Percentiles rank a stretch among this genome's conserved stretches.
Evolutionary conservation across 805 yeast genomes (phyloP).

Genomic region (Nakazawaea siamensis): DNA sequence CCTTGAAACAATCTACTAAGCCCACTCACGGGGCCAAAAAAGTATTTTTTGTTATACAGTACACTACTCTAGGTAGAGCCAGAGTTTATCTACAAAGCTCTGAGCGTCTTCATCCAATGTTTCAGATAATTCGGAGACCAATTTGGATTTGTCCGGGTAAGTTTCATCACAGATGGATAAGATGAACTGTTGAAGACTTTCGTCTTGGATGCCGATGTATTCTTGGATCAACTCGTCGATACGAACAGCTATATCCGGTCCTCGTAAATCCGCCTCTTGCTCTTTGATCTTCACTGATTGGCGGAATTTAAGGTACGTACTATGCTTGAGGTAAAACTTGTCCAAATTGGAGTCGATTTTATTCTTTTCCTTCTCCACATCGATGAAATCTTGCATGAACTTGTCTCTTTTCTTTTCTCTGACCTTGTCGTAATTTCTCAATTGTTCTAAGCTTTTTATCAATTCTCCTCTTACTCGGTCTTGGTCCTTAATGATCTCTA

Average conservation of each 20-base stretch:
- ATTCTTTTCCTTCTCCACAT: conserved; percentile 17
- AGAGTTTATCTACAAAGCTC: conserved; percentile 13
- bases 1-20: too few species aligned
- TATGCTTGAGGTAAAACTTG: conserved; percentile 30
- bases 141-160: conserved; percentile 19
- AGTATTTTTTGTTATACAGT: too few species aligned
- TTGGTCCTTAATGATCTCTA: conserved; percentile 14
- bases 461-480: conserved; percentile 23
- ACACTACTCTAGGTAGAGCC: conserved; percentile 3
- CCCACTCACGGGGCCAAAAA: too few species aligned
- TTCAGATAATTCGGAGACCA: conserved; percentile 39
- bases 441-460: conserved; percentile 24
- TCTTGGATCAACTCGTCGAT: conserved; percentile 41
- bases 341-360: conserved; percentile 23
- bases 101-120: conserved; percentile 37
- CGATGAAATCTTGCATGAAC: conserved; percentile 22
- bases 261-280: conserved; percentile 34
- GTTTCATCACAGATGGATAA: conserved; percentile 28
- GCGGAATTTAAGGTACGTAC: conserved; percentile 34
- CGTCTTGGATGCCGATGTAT: conserved; percentile 45
- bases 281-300: conserved; percentile 29
- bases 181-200: conserved; percentile 37
- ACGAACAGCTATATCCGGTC: conserved; percentile 29
- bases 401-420: conserved; percentile 16
- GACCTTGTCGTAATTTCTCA: conserved; percentile 18